phyloP scores from a whole-genome alignment of 441 rosid species.

The Pelargonium myrrhifolium region DNA sequence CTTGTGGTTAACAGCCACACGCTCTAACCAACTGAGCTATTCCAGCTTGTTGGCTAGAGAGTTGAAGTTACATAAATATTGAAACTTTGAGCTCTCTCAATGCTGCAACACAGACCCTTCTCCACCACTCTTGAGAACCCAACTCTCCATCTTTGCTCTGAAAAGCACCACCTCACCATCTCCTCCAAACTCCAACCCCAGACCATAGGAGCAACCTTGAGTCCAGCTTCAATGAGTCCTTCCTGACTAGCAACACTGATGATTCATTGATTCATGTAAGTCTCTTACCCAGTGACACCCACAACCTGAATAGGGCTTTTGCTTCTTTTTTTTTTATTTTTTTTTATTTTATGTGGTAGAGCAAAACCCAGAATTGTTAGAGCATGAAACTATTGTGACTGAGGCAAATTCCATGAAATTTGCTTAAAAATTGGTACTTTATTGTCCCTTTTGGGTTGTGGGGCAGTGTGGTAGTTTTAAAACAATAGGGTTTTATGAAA shows the following conservation, averaged over 20 bases:
- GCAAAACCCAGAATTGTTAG: not conserved
- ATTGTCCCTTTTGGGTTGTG: not conserved
- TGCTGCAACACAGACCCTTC: no score
- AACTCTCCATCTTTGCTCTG: not conserved
- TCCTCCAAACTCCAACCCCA: not conserved
- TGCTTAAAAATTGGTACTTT: not conserved
- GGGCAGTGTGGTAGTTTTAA: not conserved
- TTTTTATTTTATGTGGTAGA: not conserved
- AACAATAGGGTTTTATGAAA: no score
- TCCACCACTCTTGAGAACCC: not conserved
- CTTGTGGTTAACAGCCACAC: slow-evolving; percentile 99
- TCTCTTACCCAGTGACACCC: not conserved
- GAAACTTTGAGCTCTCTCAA: no score
- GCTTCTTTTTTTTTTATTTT: no score
- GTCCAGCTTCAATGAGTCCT: not conserved
- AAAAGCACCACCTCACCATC: not conserved
- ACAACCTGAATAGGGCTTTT: not conserved
- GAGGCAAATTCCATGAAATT: not conserved
- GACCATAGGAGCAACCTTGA: not conserved
- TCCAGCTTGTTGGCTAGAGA: slow-evolving; percentile 43
- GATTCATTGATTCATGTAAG: not conserved
- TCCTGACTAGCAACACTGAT: not conserved
- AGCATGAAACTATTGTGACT: not conserved
- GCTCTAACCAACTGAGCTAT: slow-evolving; percentile 95
- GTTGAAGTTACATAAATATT: no score